Evolutionary conservation across 2,329 filamentous ascomycete species (phyloP).

Genomic region (Colletotrichum graminicola): DNA sequence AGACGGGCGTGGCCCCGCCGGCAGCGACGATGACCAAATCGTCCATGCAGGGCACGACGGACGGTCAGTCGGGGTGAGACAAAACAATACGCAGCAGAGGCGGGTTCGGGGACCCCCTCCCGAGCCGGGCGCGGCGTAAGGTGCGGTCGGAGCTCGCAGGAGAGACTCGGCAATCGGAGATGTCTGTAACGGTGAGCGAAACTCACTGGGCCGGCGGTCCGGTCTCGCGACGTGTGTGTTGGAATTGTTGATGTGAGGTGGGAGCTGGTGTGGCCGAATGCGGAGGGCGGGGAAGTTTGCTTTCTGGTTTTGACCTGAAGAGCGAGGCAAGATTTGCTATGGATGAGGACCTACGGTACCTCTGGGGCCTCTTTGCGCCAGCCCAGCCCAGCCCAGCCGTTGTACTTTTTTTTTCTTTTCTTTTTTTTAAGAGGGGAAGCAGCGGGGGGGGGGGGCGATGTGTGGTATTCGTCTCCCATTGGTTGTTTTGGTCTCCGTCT

Average conservation of each 20-base stretch:
- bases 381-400: constrained; percentile 16
- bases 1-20: constrained; percentile 62
- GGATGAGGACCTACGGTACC: constrained; percentile 27
- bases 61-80: constrained; percentile 38
- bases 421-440: not conserved
- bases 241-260: constrained; percentile 37
- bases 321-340: constrained; percentile 41
- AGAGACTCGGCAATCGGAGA: constrained; percentile 34
- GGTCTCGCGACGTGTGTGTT: constrained; percentile 43
- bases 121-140: constrained; percentile 37
- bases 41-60: constrained; percentile 58
- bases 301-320: constrained; percentile 41
- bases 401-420: constrained; percentile 5
- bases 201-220: constrained; percentile 41
- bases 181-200: constrained; percentile 36
- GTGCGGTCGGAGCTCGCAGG: constrained; percentile 35
- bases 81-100: constrained; percentile 39
- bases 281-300: constrained; percentile 42
- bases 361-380: constrained; percentile 31
- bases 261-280: constrained; percentile 41
- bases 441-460: too few relatives aligned
- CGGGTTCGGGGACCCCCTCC: constrained; percentile 42
- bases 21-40: constrained; percentile 59
- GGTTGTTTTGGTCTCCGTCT: not conserved
- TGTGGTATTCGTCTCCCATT: constrained; percentile 21